phyloP scores from a whole-genome alignment of 2,329 filamentous ascomycete species.

The Sporothrix luriei region DNA sequence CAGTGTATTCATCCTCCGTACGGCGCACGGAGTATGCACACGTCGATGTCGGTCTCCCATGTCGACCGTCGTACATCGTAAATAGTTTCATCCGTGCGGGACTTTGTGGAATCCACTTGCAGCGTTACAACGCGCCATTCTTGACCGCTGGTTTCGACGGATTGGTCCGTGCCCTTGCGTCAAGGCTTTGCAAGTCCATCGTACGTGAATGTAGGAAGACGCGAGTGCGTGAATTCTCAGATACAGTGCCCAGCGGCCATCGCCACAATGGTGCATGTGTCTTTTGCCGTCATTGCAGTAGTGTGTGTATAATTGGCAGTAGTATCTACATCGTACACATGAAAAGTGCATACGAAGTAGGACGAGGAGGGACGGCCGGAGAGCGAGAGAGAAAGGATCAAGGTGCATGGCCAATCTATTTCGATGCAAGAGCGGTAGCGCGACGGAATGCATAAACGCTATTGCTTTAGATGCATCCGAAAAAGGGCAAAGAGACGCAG shows the following conservation, averaged over 20 bases:
- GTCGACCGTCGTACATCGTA: no score
- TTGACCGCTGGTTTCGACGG: slow-evolving; percentile 24
- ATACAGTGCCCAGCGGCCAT: neutral
- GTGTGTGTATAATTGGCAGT: neutral
- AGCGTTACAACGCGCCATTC: slow-evolving; percentile 27
- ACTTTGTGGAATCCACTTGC: neutral
- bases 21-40: no score
- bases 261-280: slow-evolving; percentile 10
- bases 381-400: slow-evolving; percentile 7
- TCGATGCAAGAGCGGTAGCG: neutral
- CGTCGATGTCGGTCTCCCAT: no score
- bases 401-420: slow-evolving; percentile 13
- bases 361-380: neutral
- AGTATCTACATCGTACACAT: neutral
- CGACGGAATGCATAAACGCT: slow-evolving; percentile 19
- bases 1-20: no score
- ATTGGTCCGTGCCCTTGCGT: slow-evolving; percentile 21
- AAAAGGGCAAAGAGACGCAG: neutral
- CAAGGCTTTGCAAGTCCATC: slow-evolving; percentile 1
- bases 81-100: slow-evolving; percentile 22
- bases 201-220: neutral
- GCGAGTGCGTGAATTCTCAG: neutral
- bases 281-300: neutral
- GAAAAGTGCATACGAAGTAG: neutral
- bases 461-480: slow-evolving; percentile 19